Conservation (phyloP, 2,329 filamentous ascomycete species). For the Sclerotinia borealis region DNA sequence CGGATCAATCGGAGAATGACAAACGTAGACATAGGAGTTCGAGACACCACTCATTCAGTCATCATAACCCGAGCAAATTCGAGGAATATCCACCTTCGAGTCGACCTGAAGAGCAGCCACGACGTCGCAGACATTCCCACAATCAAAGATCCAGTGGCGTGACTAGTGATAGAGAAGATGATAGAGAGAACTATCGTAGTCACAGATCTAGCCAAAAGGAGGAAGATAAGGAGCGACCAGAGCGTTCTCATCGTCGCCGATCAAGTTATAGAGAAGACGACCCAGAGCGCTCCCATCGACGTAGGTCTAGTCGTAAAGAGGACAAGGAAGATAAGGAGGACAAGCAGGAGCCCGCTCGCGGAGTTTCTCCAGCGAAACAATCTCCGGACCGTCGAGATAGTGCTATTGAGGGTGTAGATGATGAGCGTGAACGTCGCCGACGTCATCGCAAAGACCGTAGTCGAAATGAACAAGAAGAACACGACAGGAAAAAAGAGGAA, state of each 20-base stretch:
- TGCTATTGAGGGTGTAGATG: conserved; percentile 26
- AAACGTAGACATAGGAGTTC: conserved; percentile 9
- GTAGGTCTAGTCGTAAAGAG: background rate
- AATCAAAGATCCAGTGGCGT: background rate
- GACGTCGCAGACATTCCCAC: conserved; percentile 11
- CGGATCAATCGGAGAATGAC: background rate
- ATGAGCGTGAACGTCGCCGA: conserved; percentile 13
- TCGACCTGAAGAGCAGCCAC: conserved; percentile 4
- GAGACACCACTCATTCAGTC: conserved; percentile 9
- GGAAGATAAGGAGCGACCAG: background rate
- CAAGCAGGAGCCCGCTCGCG: background rate
- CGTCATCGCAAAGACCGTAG: conserved; percentile 24
- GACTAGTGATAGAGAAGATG: conserved; percentile 2
- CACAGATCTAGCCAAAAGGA: background rate
- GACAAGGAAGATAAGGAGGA: background rate
- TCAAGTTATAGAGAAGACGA: background rate
- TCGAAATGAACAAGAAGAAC: conserved; percentile 30
- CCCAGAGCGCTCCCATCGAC: background rate
- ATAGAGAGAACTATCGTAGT: background rate
- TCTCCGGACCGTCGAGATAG: conserved; percentile 27
- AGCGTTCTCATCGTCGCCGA: background rate
- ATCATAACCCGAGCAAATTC: background rate
- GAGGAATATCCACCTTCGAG: conserved; percentile 9
- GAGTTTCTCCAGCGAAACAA: conserved; percentile 10
- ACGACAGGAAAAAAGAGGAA: conserved; percentile 29